Base-by-base conservation (phyloP, 2,329 filamentous ascomycete genomes). In the Ceratocystis smalleyi region DNA sequence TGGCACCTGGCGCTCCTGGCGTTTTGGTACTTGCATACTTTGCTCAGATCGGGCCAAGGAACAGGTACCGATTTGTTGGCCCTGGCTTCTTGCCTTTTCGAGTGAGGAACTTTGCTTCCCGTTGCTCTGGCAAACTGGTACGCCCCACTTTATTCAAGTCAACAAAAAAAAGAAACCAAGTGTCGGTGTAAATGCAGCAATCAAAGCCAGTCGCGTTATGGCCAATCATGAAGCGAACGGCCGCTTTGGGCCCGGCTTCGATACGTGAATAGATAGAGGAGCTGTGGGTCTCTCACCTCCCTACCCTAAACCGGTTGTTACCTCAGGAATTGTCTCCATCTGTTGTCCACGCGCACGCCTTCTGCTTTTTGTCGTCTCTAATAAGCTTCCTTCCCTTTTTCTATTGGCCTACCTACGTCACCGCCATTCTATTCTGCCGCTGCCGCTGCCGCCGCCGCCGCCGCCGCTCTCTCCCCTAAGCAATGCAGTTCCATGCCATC, bases 401-500 rank as follows among this genome's bases (percentile, higher is more conserved):
- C 35, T 43, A 5, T 19, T 8, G 12, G 24, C 62, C 35, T 17
- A n/a, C 40, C 49, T 22, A 30, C n/a, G 51, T 43, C 51, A 45
- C 30, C 27, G 61, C 27, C 54, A 61, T 62, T 51, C 43, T n/a
- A 61, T 10, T n/a, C 27, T 27, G 12, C 43, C n/a, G 45, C 65
- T 19, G n/a, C 55, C 35, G 12, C 43, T 15, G 45, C 65, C 24
- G n/a, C 55, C 35, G 12, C 43, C n/a, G 45, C 65, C 35, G 12
- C 43, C n/a, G 45, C 65, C 24, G n/a, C 55, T n/a, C 54, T 19
- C 32, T 47, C 27, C n/a, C 43, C 24, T 35, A 51, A 69, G 55
- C 27, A 40, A 79, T 79, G 77, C 74, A 72, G 63, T 67, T 74
- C 27, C 60, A 47, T n/a, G 19, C 49, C 15, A 10, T 64, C 30